Base-by-base conservation (phyloP, 2,329 filamentous ascomycete species). In the Xylogone sp. region DNA sequence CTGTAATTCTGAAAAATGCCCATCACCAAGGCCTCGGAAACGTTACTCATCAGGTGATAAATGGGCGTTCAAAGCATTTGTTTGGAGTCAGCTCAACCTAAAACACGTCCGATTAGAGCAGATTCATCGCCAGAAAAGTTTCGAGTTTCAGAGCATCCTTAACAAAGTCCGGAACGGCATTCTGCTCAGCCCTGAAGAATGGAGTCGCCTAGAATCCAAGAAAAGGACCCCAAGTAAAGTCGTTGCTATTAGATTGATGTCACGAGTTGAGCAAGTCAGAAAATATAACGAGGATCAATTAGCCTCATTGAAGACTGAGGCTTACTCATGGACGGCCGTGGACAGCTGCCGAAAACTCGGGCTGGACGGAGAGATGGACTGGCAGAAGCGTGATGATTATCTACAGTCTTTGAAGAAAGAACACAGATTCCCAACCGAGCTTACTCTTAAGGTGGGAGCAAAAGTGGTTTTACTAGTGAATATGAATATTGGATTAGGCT, bases 61-160 rank as follows among this genome's bases (percentile, higher is more conserved):
- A 45, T 65, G 62, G 62, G 61, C 61, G 1, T 65, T 65, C 22
- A 59, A 56, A 45, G 52, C 62, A 1, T 47, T 48, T 3, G 60
- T 62, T 3, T 65, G 63, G 62, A 42, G 49, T 21, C 8, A 56
- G 9, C 54, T 63, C 2, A 50, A 55, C 2, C 42, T 63, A 4
- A 50, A 50, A 29, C 53, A 62, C 39, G 51, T 65, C 22, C 56
- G 57, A 12, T 50, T 65, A 3, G 54, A 62, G 9, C 55, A 62
- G 34, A 65, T 64, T 21, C 61, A 65, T 52, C 61, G 63, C 1
- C 61, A 65, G 43, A 62, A 59, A 20, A 59, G 59, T 21, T 51
- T 48, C 3, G n/a, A 18, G 13, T 63, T 64, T 34, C 58, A 63
- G 24, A 45, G 47, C 13, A 56, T 65, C 1, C 45, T 65, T 8